Evolutionary conservation across 2,329 filamentous ascomycete species (phyloP).

Genomic region (Alternaria arbusti): DNA sequence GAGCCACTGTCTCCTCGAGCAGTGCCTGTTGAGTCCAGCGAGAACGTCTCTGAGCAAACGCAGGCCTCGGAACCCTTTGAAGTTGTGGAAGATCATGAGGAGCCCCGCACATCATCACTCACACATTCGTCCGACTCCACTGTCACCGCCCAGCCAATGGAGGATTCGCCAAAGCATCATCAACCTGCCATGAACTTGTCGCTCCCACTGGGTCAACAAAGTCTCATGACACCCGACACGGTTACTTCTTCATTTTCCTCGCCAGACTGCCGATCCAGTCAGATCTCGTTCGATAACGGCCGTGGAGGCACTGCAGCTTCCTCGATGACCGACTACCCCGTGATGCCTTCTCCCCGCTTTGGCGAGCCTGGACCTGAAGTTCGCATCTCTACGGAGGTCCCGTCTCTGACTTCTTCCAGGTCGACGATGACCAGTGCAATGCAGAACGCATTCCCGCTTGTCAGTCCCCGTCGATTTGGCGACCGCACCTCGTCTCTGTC

Average conservation of each 20-base stretch:
- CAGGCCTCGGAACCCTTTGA: slow-evolving; percentile 47
- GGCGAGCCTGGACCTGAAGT: slow-evolving; percentile 76
- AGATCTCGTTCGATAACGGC: slow-evolving; percentile 71
- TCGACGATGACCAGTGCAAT: slow-evolving; percentile 77
- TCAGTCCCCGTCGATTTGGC: slow-evolving; percentile 51
- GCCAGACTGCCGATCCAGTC: slow-evolving; percentile 67
- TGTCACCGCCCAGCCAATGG: slow-evolving; percentile 44
- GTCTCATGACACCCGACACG: slow-evolving; percentile 70
- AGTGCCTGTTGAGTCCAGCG: slow-evolving; percentile 12
- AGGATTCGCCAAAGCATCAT: slow-evolving; percentile 44
- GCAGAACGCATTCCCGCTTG: slow-evolving; percentile 58
- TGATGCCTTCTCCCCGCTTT: slow-evolving; percentile 72
- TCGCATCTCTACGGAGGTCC: slow-evolving; percentile 76
- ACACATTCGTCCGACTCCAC: slow-evolving; percentile 60
- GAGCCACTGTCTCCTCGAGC: slow-evolving; percentile 39
- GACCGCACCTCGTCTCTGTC: slow-evolving; percentile 51
- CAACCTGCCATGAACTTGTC: slow-evolving; percentile 47
- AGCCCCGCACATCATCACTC: slow-evolving; percentile 56
- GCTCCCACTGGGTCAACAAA: slow-evolving; percentile 49
- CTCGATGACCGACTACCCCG: slow-evolving; percentile 73
- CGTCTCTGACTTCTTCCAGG: slow-evolving; percentile 76
- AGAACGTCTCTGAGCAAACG: slow-evolving; percentile 13
- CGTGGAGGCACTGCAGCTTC: slow-evolving; percentile 78
- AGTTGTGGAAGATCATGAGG: slow-evolving; percentile 56
- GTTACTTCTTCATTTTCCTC: slow-evolving; percentile 67